Conservation (phyloP, 257 asterid species). For the Cruciata laevipes region DNA sequence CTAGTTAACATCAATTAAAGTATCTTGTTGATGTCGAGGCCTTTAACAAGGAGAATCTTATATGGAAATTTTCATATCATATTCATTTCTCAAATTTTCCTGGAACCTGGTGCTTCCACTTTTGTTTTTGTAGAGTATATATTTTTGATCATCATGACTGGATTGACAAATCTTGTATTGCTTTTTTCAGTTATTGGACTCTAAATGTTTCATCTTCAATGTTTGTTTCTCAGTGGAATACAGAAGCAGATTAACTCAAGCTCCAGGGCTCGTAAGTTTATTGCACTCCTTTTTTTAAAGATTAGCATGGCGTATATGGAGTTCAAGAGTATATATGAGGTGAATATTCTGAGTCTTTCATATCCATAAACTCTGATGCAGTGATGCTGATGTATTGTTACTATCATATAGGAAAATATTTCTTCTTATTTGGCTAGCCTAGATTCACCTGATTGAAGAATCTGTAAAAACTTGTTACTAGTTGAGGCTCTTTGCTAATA, state of each 20-base stretch:
- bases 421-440: neutral
- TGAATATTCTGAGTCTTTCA: conserved; percentile 18
- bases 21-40: neutral
- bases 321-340: conserved; percentile 82
- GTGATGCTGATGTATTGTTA: neutral
- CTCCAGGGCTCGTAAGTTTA: conserved; percentile 53
- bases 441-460: neutral
- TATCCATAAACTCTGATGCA: neutral
- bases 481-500: neutral
- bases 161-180: neutral
- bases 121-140: neutral
- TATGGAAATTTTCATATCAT: neutral
- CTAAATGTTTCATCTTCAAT: neutral
- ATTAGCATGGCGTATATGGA: conserved; percentile 83
- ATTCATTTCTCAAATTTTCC: neutral
- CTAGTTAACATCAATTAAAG: neutral
- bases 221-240: conserved; percentile 51
- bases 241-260: conserved; percentile 71
- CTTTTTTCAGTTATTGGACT: conserved; percentile 4
- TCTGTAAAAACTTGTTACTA: neutral
- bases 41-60: neutral
- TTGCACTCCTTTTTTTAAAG: conserved; percentile 59
- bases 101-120: neutral
- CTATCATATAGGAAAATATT: neutral
- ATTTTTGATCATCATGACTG: neutral